Percentiles rank a stretch among this genome's conserved stretches.
Conservation (phyloP, 805 yeast species). For the Candida khao-thaluensis region DNA sequence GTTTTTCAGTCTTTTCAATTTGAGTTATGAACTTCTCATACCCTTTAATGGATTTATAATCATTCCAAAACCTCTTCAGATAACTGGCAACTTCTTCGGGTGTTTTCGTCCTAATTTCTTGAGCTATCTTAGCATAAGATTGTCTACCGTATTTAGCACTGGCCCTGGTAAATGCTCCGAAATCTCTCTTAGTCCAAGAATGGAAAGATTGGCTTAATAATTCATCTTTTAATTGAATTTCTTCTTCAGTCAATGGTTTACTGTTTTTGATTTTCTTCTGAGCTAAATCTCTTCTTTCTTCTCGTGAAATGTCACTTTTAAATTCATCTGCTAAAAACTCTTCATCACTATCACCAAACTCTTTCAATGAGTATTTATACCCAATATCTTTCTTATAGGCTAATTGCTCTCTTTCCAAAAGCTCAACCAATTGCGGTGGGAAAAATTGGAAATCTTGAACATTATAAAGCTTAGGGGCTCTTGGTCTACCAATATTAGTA, state of each 20-base stretch:
- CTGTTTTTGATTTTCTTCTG: conserved; percentile 55
- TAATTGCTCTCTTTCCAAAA: conserved; percentile 64
- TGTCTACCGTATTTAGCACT: conserved; percentile 66
- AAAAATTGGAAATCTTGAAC: conserved; percentile 77
- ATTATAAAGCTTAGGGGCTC: conserved; percentile 62
- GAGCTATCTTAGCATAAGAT: conserved; percentile 48
- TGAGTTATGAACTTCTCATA: conserved; percentile 68
- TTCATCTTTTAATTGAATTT: conserved; percentile 50
- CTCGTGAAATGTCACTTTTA: conserved; percentile 36
- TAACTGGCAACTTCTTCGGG: conserved; percentile 60
- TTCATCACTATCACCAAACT: conserved; percentile 57
- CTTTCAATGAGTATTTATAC: conserved; percentile 57
- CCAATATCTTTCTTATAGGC: conserved; percentile 60
- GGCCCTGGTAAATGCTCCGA: conserved; percentile 67
- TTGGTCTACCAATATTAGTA: conserved; percentile 29
- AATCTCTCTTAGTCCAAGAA: conserved; percentile 74
- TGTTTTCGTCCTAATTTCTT: conserved; percentile 55
- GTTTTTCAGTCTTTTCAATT: conserved; percentile 72
- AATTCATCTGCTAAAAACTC: conserved; percentile 49
- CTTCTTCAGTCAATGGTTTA: conserved; percentile 62
- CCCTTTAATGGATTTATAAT: conserved; percentile 61
- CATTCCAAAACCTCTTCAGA: conserved; percentile 61
- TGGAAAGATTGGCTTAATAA: conserved; percentile 58
- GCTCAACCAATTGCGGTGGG: conserved; percentile 49
- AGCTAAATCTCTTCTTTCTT: conserved; percentile 44